A percentile compares a stretch with the other conserved stretches of the same genome.
Evolutionary conservation across 768 basidiomycete species (phyloP).

Genomic region (Trametes villosa): DNA sequence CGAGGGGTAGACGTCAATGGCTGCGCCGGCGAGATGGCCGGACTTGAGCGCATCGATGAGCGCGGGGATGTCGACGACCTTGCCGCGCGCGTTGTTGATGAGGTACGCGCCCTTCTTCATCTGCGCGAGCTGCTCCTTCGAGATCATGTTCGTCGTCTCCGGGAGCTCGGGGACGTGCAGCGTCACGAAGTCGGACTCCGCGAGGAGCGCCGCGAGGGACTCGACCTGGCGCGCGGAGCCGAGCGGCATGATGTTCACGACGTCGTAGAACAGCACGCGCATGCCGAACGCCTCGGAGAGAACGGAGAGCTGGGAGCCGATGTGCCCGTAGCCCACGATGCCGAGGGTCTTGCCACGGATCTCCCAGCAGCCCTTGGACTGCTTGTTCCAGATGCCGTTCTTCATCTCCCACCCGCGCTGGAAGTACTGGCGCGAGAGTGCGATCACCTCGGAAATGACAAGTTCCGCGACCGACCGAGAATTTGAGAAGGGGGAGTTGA

Average conservation of each 20-base stretch:
- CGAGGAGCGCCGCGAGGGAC: slow-evolving; percentile 71
- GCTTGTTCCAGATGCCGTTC: slow-evolving; percentile 96
- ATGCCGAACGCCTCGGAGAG: slow-evolving; percentile 96
- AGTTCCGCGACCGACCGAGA: slow-evolving; percentile 99
- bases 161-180: slow-evolving; percentile 96
- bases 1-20: slow-evolving; percentile 92
- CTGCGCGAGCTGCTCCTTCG: slow-evolving; percentile 67
- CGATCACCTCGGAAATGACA: slow-evolving; percentile 92
- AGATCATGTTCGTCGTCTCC: slow-evolving; percentile 96
- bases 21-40: slow-evolving; percentile 89
- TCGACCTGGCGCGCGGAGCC: slow-evolving; percentile 93
- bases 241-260: slow-evolving; percentile 96
- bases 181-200: slow-evolving; percentile 89
- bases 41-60: slow-evolving; percentile 79
- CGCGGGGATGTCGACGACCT: slow-evolving; percentile 93
- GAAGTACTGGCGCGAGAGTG: slow-evolving; percentile 90
- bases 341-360: slow-evolving; percentile 96
- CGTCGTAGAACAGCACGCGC: slow-evolving; percentile 93
- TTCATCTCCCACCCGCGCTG: slow-evolving; percentile 89
- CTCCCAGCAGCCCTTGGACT: slow-evolving; percentile 98
- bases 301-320: slow-evolving; percentile 95
- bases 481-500: slow-evolving; percentile 99
- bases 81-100: slow-evolving; percentile 97
- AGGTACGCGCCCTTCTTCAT: slow-evolving; percentile 97
- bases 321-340: slow-evolving; percentile 98